Evolutionary conservation across 2,329 filamentous ascomycete genomes (phyloP).

Genomic region (Pseudogymnoascus sp.): DNA sequence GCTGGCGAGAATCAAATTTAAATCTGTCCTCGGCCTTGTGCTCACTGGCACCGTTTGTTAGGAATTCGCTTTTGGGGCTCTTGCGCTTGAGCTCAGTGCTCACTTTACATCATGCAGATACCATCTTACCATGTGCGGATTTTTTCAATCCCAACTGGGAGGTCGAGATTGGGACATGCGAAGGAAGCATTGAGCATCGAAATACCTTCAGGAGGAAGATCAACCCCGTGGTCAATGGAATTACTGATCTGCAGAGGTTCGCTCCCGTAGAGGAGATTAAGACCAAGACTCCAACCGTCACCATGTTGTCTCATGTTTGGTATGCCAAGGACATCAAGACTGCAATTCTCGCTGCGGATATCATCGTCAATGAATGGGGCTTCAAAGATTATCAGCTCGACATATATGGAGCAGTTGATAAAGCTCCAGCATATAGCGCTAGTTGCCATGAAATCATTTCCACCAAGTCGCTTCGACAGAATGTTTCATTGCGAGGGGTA

Average conservation of each 20-base stretch:
- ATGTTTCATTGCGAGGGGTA: slow-evolving; percentile 47
- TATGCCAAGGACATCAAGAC: slow-evolving; percentile 48
- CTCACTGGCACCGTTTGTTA: slow-evolving; percentile 36
- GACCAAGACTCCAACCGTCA: slow-evolving; percentile 44
- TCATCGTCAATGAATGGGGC: slow-evolving; percentile 50
- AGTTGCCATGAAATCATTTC: slow-evolving; percentile 51
- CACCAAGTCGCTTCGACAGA: slow-evolving; percentile 43
- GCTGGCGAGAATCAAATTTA: slow-evolving; percentile 45
- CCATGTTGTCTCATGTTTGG: slow-evolving; percentile 47
- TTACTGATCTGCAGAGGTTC: slow-evolving; percentile 49
- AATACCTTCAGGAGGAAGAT: slow-evolving; percentile 49
- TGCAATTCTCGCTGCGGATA: slow-evolving; percentile 46
- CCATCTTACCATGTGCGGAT: slow-evolving; percentile 43
- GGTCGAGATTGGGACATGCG: slow-evolving; percentile 47
- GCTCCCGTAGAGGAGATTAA: slow-evolving; percentile 46
- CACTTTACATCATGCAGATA: slow-evolving; percentile 44
- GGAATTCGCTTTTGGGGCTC: slow-evolving; percentile 33
- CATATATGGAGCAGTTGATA: slow-evolving; percentile 49
- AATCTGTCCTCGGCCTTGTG: slow-evolving; percentile 37
- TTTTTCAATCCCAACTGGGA: slow-evolving; percentile 56
- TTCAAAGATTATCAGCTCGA: slow-evolving; percentile 49
- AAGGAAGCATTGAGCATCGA: slow-evolving; percentile 44
- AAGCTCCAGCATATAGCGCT: slow-evolving; percentile 47
- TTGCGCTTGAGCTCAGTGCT: slow-evolving; percentile 37
- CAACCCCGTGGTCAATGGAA: slow-evolving; percentile 49